Conservation (phyloP, 257 asterid species). For the Knoxia roxburghii region DNA sequence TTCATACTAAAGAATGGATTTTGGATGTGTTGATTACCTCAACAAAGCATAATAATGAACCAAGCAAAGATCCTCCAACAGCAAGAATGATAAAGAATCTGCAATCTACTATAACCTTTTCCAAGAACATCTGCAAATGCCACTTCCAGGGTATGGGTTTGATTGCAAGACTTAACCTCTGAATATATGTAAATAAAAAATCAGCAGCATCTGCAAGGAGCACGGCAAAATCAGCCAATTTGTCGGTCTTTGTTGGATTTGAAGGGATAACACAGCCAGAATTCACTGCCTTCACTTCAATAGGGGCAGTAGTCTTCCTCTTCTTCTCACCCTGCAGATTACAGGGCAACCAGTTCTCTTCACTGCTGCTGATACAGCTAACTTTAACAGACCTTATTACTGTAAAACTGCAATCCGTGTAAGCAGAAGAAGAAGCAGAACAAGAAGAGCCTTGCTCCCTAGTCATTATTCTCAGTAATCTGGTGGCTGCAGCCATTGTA, state of each 20-base stretch:
- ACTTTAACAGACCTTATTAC: conserved; percentile 15
- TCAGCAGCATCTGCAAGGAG: conserved; percentile 23
- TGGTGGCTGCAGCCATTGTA: conserved; percentile 47
- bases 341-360: conserved; percentile 12
- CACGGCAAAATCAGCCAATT: conserved; percentile 28
- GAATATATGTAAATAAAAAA: conserved; percentile 11
- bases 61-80: conserved; percentile 68
- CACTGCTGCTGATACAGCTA: conserved; percentile 24
- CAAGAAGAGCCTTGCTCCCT: conserved; percentile 13
- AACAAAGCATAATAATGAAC: conserved; percentile 58
- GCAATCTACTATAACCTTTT: conserved; percentile 83
- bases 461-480: conserved; percentile 34
- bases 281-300: conserved; percentile 31
- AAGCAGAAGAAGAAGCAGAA: conserved; percentile 9
- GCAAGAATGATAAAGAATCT: conserved; percentile 75
- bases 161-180: conserved; percentile 23
- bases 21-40: conserved; percentile 38
- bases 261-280: conserved; percentile 23
- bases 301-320: conserved; percentile 9
- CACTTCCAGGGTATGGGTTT: conserved; percentile 38
- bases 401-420: conserved; percentile 4
- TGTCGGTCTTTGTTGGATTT: conserved; percentile 36
- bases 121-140: conserved; percentile 43
- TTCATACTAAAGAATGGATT: too few relatives aligned
- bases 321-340: conserved; percentile 19